Evolutionary conservation across 2,329 filamentous ascomycete species (phyloP).

Genomic region (Akanthomyces lecanii): DNA sequence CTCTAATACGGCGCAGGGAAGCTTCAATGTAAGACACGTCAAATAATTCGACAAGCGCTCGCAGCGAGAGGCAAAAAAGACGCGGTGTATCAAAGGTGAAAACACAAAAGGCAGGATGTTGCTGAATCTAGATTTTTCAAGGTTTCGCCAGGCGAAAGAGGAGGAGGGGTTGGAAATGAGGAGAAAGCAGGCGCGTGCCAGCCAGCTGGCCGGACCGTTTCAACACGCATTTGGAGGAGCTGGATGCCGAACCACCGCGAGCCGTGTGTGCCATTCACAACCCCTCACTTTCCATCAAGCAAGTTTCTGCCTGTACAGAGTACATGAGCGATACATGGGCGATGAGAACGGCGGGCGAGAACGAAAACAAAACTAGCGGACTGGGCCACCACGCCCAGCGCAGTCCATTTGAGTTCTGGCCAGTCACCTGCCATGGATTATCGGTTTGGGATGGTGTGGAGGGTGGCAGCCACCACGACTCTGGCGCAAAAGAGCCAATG

Average conservation of each 20-base stretch:
- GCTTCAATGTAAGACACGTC: neutral
- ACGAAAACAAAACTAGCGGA: slow-evolving; percentile 1
- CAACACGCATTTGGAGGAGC: slow-evolving; percentile 12
- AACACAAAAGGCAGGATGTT: neutral
- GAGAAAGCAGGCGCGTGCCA: slow-evolving; percentile 15
- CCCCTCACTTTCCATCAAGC: slow-evolving; percentile 5
- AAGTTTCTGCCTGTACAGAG: neutral
- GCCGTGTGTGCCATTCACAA: neutral
- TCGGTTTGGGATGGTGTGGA: slow-evolving; percentile 11
- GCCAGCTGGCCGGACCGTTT: neutral
- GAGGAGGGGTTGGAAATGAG: slow-evolving; percentile 11
- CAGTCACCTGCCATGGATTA: slow-evolving; percentile 15
- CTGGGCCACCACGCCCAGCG: neutral
- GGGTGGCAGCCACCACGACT: slow-evolving; percentile 12
- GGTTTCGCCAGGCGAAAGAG: neutral
- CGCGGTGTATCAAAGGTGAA: neutral
- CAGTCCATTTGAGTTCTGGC: neutral
- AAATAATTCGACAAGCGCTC: neutral
- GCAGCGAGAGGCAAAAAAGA: neutral
- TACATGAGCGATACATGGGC: slow-evolving; percentile 9
- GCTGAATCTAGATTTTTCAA: neutral
- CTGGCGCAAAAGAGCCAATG: slow-evolving; percentile 7
- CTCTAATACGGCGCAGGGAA: neutral
- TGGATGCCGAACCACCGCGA: slow-evolving; percentile 12
- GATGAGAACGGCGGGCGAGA: neutral